These are phyloP conservation scores for Phylloporus rhodoxanthus DNA, from an alignment of 768 basidiomycete species.

Conservation along the genomic window DNA sequence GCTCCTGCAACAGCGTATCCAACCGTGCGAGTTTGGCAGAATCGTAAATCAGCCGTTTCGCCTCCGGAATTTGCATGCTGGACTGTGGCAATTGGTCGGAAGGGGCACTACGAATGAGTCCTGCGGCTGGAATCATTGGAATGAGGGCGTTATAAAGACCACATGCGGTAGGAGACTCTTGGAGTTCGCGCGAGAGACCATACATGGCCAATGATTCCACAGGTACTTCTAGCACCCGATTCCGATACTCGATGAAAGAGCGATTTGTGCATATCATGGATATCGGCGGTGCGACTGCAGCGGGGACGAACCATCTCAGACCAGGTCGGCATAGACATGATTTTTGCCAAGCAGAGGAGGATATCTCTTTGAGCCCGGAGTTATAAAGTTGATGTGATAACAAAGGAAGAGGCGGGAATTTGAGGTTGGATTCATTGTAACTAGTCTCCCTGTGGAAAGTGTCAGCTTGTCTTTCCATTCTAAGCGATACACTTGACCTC, in stretches of 20 bases:
- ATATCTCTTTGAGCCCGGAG: constrained; percentile 55
- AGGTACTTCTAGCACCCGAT: constrained; percentile 57
- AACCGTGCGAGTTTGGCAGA: constrained; percentile 93
- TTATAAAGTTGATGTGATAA: constrained; percentile 34
- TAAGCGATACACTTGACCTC: constrained; percentile 34
- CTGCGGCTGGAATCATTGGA: constrained; percentile 58
- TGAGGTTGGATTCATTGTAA: constrained; percentile 15
- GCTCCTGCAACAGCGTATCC: constrained; percentile 82
- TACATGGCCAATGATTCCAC: constrained; percentile 72
- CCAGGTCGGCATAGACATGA: constrained; percentile 78
- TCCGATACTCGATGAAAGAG: constrained; percentile 69
- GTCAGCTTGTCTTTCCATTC: constrained; percentile 4
- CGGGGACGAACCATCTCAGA: constrained; percentile 82
- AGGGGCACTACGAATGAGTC: constrained; percentile 64
- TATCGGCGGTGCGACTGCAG: constrained; percentile 81
- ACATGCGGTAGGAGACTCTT: constrained; percentile 52
- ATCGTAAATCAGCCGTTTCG: constrained; percentile 91
- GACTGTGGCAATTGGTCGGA: constrained; percentile 71
- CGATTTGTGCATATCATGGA: constrained; percentile 66
- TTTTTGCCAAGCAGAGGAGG: constrained; percentile 53
- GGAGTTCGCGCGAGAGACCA: constrained; percentile 67
- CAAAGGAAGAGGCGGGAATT: constrained; percentile 11
- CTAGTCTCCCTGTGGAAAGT: constrained; percentile 17
- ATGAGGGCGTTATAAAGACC: constrained; percentile 41
- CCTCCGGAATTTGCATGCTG: constrained; percentile 89